Evolutionary conservation across 2,329 filamentous ascomycete species (phyloP), one percentile per base, ranked within the genome.

Genomic region (Botryotinia globosa): DNA sequence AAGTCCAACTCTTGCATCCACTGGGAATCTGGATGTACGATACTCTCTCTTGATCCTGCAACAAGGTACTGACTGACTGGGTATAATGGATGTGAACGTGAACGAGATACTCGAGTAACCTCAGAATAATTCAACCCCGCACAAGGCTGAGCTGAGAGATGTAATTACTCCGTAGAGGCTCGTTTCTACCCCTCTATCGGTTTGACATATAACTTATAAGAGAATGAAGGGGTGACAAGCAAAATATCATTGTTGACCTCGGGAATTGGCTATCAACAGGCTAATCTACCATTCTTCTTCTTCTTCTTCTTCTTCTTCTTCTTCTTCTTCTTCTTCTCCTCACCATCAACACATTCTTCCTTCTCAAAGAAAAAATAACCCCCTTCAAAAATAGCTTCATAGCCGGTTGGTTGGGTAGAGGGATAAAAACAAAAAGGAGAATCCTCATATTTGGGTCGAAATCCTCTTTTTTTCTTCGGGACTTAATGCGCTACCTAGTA

Each of bases 81-180:
- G n/a, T n/a, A n/a, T n/a, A n/a, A n/a, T n/a, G n/a, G n/a, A n/a
- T n/a, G n/a, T n/a, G n/a, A n/a, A n/a, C n/a, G n/a, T n/a, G n/a
- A n/a, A n/a, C n/a, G n/a, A 14, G 10, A 12, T 14, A 16, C 37
- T 22, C 7, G 32, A 59, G 56, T 39, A 42, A 39, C 61, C 39
- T 32, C n/a, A 25, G 18, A 32, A 8, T 29, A 18, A 14, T 32
- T 12, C 18, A 64, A 64, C 61, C 61, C 61, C 61, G 61, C 61
- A 64, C 61, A 39, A 64, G 61, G 61, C 61, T 64, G 61, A 64
- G n/a, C 61, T 64, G 61, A 64, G n/a, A n/a, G 20, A n/a, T 45
- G n/a, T 9, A 37, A n/a, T n/a, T n/a, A n/a, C n/a, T 1, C 6
- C 1, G 37, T 14, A 22, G n/a, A 44, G 39, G 61, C 61, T 64